Base-by-base conservation (phyloP, 106 monocot genomes). In the Dioscorea dumetorum region DNA sequence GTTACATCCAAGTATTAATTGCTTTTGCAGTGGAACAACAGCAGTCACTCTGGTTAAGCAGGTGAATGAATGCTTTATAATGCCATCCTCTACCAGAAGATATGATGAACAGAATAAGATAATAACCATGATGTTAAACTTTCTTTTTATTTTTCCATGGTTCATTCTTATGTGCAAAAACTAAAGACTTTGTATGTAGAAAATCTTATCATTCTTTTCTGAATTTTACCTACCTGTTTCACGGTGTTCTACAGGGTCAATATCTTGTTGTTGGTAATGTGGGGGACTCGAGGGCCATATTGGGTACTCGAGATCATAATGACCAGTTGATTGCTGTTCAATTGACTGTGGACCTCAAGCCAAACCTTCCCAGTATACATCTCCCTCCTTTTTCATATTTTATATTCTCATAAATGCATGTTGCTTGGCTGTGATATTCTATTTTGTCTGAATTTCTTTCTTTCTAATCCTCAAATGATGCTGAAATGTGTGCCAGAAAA, bases 1-100 rank as follows among this genome's bases (percentile, higher is more conserved):
- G 50, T 48, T 76, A 7, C 76, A 81, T 64, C 76, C 72, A 24
- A 59, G 58, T 49, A 72, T 81, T 48, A 72, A 81, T 35, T 81
- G 76, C 63, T 81, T 81, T 66, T 81, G 81, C 68, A 81, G 81
- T 73, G 81, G 81, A 57, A 81, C 81, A 31, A 81, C 81, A n/a
- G 81, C 81, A 23, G 76, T 81, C 24, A 76, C 81, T 33, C 49
- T 81, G 48, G 54, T 81, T 52, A 81, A 81, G 51, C 67, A 76
- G 76, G 81, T 81, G 63, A 24, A 8, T 64, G n/a, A 16, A 56
- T 56, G 5, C 19, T 56, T 19, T 7, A 41, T 48, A 0, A 64
- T 35, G 7, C 17, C 32, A 8, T 31, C 31, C 0, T 20, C 48
- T 41, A 14, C 33, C 34, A 41, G 3, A 14, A 28, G 12, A 28